Conservation (phyloP, 495 filamentous ascomycete species). For the Apodospora peruviana region DNA sequence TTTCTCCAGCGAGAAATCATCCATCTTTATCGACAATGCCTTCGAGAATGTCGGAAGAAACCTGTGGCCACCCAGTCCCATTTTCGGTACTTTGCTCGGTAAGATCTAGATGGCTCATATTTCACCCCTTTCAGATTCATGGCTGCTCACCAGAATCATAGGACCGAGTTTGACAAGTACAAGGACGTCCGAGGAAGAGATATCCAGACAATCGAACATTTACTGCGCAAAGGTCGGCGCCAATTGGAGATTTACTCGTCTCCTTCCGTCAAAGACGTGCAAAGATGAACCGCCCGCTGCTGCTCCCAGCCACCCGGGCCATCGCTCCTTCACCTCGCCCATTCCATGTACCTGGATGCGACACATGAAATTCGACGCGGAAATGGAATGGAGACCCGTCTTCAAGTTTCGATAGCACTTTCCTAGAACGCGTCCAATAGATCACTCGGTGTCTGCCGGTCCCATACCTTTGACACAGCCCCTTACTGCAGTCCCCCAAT, state of each 20-base stretch:
- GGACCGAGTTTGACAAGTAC: constrained; percentile 72
- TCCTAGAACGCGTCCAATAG: too few relatives aligned
- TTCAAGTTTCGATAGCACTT: too few relatives aligned
- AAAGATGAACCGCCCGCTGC: constrained; percentile 1
- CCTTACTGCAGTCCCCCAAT: too few relatives aligned
- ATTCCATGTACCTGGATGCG: neutral
- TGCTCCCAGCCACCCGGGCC: neutral
- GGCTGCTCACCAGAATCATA: constrained; percentile 25
- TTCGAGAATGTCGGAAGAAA: constrained; percentile 76
- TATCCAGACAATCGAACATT: constrained; percentile 81
- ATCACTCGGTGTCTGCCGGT: too few relatives aligned
- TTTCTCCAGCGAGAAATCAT: constrained; percentile 91
- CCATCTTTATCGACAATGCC: constrained; percentile 76
- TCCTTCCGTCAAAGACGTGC: constrained; percentile 78
- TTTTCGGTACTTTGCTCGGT: constrained; percentile 39
- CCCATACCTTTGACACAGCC: too few relatives aligned
- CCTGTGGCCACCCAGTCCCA: constrained; percentile 45
- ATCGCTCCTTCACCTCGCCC: neutral
- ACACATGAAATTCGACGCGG: too few relatives aligned
- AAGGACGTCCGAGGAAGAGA: constrained; percentile 73
- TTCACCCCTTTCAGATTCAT: neutral
- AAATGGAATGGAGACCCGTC: too few relatives aligned
- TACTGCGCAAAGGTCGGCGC: constrained; percentile 75
- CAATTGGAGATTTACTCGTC: constrained; percentile 83
- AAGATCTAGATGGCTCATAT: neutral